phyloP scores from a whole-genome alignment of 2,329 filamentous ascomycete species.

The Colletotrichum scovillei region DNA sequence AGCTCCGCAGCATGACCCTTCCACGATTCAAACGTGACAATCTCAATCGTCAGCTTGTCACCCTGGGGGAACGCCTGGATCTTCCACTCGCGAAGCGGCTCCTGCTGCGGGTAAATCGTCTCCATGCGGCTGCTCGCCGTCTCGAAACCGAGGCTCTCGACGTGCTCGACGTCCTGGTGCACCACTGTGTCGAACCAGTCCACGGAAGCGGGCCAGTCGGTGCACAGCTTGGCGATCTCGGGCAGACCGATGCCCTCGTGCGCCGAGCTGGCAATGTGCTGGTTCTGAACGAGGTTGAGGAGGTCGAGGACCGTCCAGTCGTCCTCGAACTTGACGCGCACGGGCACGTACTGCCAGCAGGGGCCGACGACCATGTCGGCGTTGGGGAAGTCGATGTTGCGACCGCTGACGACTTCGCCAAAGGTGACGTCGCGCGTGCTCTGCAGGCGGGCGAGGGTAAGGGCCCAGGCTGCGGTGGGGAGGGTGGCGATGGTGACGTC shows the following conservation, averaged over 20 bases:
- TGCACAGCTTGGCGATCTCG: slow-evolving; percentile 63
- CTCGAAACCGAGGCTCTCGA: slow-evolving; percentile 63
- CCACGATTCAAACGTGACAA: slow-evolving; percentile 70
- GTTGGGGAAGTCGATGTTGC: slow-evolving; percentile 66
- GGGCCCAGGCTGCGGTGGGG: slow-evolving; percentile 75
- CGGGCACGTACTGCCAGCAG: slow-evolving; percentile 75
- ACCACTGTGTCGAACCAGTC: slow-evolving; percentile 67
- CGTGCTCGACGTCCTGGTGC: slow-evolving; percentile 70
- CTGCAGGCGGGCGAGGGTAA: slow-evolving; percentile 68
- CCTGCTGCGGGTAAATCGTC: slow-evolving; percentile 68
- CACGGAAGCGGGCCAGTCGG: slow-evolving; percentile 53
- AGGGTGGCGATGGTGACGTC: slow-evolving; percentile 73
- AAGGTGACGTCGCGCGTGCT: slow-evolving; percentile 69
- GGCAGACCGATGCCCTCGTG: slow-evolving; percentile 65
- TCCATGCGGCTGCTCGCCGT: slow-evolving; percentile 57
- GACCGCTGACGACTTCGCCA: slow-evolving; percentile 73
- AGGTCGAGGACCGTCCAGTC: slow-evolving; percentile 64
- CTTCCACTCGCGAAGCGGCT: slow-evolving; percentile 68
- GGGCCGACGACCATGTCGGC: slow-evolving; percentile 71
- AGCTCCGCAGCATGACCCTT: slow-evolving; percentile 60
- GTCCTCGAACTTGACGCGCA: slow-evolving; percentile 66
- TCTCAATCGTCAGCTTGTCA: slow-evolving; percentile 64
- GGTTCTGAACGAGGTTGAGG: slow-evolving; percentile 64
- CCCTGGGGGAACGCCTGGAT: slow-evolving; percentile 69
- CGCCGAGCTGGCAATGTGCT: slow-evolving; percentile 66